Percentiles rank a stretch among this genome's conserved stretches.
Evolutionary conservation across 139 green algal genomes (phyloP).

Genomic region (Coccomyxa sp.): DNA sequence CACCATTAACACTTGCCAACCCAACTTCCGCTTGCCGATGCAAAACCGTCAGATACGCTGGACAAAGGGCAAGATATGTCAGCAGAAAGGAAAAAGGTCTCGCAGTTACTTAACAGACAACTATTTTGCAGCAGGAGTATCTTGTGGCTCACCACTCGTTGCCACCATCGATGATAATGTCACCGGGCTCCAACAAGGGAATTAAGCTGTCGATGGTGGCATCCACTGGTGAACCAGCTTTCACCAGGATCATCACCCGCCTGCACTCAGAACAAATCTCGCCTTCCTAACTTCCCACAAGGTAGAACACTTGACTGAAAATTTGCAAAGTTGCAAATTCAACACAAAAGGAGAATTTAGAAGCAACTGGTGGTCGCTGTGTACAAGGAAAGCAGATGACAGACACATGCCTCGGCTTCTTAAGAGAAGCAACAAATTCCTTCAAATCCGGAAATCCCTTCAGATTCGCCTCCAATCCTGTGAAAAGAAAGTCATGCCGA

Average conservation of each 20-base stretch:
- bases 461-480: slow-evolving; percentile 78
- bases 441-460: slow-evolving; percentile 85
- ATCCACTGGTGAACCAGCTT: slow-evolving; percentile 94
- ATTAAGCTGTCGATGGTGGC: slow-evolving; percentile 84
- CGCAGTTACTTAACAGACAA: neutral
- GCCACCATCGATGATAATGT: slow-evolving; percentile 98
- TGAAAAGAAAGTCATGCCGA: neutral
- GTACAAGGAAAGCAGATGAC: neutral
- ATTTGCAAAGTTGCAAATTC: no score
- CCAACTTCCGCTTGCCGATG: neutral
- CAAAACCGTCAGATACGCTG: neutral
- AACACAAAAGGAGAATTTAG: no score
- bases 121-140: no score
- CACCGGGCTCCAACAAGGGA: slow-evolving; percentile 86
- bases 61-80: neutral
- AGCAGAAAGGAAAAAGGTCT: neutral
- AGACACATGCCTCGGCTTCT: slow-evolving; percentile 75
- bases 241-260: slow-evolving; percentile 96
- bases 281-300: no score
- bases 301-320: no score
- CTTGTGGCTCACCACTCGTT: slow-evolving; percentile 80
- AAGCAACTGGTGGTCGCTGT: no score
- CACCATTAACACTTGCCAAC: neutral
- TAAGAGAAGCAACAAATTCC: slow-evolving; percentile 89
- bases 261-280: slow-evolving; percentile 27